phyloP scores from a whole-genome alignment of 768 basidiomycete species.

The Leccinum imitatum region DNA sequence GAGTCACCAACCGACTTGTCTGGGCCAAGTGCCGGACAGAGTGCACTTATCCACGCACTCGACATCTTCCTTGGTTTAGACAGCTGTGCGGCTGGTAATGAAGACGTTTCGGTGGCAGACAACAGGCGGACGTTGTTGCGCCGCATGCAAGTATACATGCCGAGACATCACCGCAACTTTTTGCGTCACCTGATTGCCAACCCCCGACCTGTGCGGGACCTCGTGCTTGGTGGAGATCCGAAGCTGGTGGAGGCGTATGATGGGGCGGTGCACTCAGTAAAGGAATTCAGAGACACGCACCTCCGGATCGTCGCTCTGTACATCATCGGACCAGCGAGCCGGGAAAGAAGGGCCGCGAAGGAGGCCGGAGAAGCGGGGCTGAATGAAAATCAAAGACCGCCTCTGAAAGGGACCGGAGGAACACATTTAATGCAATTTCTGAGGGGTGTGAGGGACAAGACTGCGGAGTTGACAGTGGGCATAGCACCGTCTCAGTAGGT shows the following conservation, averaged over 20 bases:
- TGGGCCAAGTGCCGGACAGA: conserved; percentile 84
- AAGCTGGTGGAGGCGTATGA: conserved; percentile 60
- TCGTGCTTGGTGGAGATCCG: conserved; percentile 40
- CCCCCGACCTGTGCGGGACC: conserved; percentile 57
- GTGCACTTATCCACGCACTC: conserved; percentile 58
- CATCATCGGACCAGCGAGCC: conserved; percentile 66
- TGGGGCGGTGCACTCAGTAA: conserved; percentile 59
- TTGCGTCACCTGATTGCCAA: conserved; percentile 61
- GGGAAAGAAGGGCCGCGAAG: conserved; percentile 11
- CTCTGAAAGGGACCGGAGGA: conserved; percentile 74
- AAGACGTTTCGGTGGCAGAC: conserved; percentile 5
- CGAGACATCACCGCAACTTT: conserved; percentile 76
- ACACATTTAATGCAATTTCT: conserved; percentile 76
- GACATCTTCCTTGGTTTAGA: conserved; percentile 74
- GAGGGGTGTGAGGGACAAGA: conserved; percentile 69
- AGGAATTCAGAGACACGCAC: conserved; percentile 73
- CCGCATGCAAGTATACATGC: conserved; percentile 83
- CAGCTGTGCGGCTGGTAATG: conserved; percentile 32
- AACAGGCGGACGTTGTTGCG: conserved; percentile 50
- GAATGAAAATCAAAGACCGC: conserved; percentile 22
- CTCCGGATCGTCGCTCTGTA: conserved; percentile 73
- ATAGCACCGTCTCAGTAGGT: not conserved
- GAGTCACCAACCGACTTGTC: conserved; percentile 54
- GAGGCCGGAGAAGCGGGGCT: conserved; percentile 9
- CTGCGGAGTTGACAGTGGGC: conserved; percentile 42